Percentiles rank a stretch among this genome's conserved stretches.
These are phyloP conservation scores for Brachypodium distachyon DNA, from an alignment of 202 grass and related monocot species.

Conservation along the genomic window DNA sequence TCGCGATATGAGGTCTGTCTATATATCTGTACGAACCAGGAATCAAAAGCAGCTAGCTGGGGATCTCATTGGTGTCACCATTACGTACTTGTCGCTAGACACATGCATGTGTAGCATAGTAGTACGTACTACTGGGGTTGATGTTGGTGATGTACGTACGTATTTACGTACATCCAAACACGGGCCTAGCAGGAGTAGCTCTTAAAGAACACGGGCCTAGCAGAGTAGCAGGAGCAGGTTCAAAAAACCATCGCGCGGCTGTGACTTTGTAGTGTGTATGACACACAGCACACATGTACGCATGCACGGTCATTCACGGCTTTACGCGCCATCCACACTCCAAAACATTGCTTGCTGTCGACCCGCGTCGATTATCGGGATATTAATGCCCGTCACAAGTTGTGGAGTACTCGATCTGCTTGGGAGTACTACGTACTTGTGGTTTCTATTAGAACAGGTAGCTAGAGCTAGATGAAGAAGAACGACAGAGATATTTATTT, in stretches of 20 bases:
- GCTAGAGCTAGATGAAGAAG: neutral
- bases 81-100: constrained; percentile 34
- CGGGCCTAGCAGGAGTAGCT: neutral
- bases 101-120: constrained; percentile 29
- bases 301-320: constrained; percentile 12
- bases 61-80: constrained; percentile 31
- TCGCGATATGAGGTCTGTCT: neutral
- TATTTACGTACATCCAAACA: constrained; percentile 3
- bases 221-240: neutral
- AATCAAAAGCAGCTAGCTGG: constrained; percentile 8
- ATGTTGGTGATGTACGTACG: constrained; percentile 22
- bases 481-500: constrained; percentile 18
- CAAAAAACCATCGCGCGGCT: neutral
- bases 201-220: neutral
- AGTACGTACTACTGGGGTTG: neutral
- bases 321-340: constrained; percentile 23
- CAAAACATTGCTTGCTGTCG: neutral
- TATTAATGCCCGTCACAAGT: constrained; percentile 5
- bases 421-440: neutral
- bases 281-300: neutral
- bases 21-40: neutral
- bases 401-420: neutral
- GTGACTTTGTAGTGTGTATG: no score
- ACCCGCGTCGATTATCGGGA: neutral
- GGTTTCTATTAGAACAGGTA: constrained; percentile 17